Evolutionary conservation across 2,329 filamentous ascomycete species (phyloP), one percentile per base, ranked within the genome.

Genomic region (Lecanicillium sp.): DNA sequence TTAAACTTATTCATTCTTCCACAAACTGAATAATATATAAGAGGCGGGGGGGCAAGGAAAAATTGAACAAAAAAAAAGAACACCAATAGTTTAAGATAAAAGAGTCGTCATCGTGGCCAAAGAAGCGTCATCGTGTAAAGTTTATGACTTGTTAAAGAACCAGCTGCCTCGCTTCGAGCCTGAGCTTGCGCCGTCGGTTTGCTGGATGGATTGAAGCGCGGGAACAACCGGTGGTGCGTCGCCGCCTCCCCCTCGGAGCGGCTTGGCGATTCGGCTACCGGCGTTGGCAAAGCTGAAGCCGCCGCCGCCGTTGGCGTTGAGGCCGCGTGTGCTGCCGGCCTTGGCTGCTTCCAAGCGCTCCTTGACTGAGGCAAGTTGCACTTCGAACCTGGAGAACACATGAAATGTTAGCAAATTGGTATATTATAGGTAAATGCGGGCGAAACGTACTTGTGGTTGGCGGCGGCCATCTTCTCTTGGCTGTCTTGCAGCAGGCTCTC

Each of bases 301-400:
- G 35, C 73, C 77, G 40, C 73, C 70, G 22, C 22, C 22, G 7
- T 76, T 70, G 34, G 79, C 75, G 48, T 78, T 77, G 40, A 95
- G 77, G 38, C 86, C 88, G 48, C 88, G 83, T 9, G 89, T 95
- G 48, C 85, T 92, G 53, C 89, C 87, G 35, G 82, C 78, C 66
- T 96, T 98, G 59, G 89, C 92, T 37, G 87, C 85, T 65, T 98
- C 92, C 49, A 98, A 82, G 46, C 92, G 85, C 61, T 98, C 92
- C 71, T 96, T 98, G 65, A 98, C 92, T 37, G 89, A 88, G 31
- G 88, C 85, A 58, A 98, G 85, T 67, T 98, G 92, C 28, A 86
- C 83, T 70, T 98, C 92, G 70, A 98, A 98, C 61, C 92, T 96
- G 42, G 6, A 30, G 19, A 16, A 16, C 9, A 13, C 4, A 6